Evolutionary conservation across 208 protist species (phyloP), one percentile per base, ranked within the genome.

Genomic region (Crithidia brevicula): DNA sequence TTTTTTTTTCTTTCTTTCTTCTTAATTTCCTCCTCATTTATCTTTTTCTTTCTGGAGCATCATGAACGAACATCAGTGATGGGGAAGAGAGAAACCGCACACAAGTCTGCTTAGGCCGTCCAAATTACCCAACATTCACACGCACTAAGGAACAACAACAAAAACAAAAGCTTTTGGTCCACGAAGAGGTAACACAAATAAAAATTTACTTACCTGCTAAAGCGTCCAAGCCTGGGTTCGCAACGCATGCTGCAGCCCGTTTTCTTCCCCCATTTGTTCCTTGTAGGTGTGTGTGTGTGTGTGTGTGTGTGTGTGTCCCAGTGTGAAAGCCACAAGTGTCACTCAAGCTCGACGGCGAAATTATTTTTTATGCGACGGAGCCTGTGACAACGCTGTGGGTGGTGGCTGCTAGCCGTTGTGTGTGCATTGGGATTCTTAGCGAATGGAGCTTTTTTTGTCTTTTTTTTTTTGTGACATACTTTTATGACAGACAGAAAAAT

Each of bases 241-340:
- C n/a, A n/a, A n/a, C 9, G n/a, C 8, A 7, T 54, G 23, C n/a
- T 54, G 22, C 27, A 4, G n/a, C 22, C 8, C 9, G 13, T 54
- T 4, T 54, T 10, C 16, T n/a, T 13, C 3, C 4, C 43, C 27
- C 27, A 42, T 47, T 20, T 23, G 10, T 11, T 6, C 16, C 28
- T 13, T 45, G 34, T 31, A 23, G 40, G 36, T 60, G 33, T 60
- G 54, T 60, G 54, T 60, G 51, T 57, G 9, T 3, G 27, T 42
- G 40, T 22, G 40, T 54, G 45, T 22, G 25, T n/a, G 28, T 38
- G 7, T 65, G n/a, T 52, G 3, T 46, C 23, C 23, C 16, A 27
- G 28, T 65, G 45, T 49, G 18, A 49, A n/a, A n/a, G 45, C 18
- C 5, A 49, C 6, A 6, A 49, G 5, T 6, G 11, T 18, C 11